These are phyloP conservation scores for Bruguiera parviflora DNA, from an alignment of 345 rosid genomes.

Conservation along the genomic window DNA sequence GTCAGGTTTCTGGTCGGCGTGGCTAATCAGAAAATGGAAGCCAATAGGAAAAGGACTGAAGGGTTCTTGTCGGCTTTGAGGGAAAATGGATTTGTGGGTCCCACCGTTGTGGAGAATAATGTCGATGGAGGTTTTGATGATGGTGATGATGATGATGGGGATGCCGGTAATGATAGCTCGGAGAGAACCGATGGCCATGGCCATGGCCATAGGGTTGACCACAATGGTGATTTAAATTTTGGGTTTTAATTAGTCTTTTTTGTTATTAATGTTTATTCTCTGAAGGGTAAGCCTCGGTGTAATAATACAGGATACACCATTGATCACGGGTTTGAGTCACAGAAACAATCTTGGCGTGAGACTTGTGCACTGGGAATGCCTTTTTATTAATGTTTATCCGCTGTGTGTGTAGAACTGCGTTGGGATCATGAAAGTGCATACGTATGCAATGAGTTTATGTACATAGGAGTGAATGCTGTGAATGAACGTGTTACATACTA, in stretches of 20 bases:
- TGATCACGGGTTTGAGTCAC: too few relatives aligned
- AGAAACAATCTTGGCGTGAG: too few relatives aligned
- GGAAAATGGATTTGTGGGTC: slow-evolving; percentile 32
- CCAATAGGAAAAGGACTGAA: slow-evolving; percentile 64
- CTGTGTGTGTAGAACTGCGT: too few relatives aligned
- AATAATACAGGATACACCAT: too few relatives aligned
- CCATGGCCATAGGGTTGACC: slow-evolving; percentile 17
- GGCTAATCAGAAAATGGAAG: slow-evolving; percentile 87
- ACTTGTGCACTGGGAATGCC: too few relatives aligned
- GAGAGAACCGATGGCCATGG: slow-evolving; percentile 5
- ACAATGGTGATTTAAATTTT: slow-evolving; percentile 32
- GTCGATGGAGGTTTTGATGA: not conserved
- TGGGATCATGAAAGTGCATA: too few relatives aligned
- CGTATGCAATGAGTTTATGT: too few relatives aligned
- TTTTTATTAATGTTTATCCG: too few relatives aligned
- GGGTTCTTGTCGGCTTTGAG: slow-evolving; percentile 49
- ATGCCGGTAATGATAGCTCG: slow-evolving; percentile 14
- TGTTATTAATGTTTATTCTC: not conserved
- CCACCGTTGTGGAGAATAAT: slow-evolving; percentile 13
- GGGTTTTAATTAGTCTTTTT: too few relatives aligned
- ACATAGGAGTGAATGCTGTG: slow-evolving; percentile 13
- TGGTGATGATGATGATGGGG: slow-evolving; percentile 10
- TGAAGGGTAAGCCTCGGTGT: not conserved
- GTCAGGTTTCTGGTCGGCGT: slow-evolving; percentile 62
- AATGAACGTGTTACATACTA: slow-evolving; percentile 19